Percentiles rank a stretch among this genome's conserved stretches.
phyloP scores from a whole-genome alignment of 2,329 filamentous ascomycete genomes.

The Beauveria australis region DNA sequence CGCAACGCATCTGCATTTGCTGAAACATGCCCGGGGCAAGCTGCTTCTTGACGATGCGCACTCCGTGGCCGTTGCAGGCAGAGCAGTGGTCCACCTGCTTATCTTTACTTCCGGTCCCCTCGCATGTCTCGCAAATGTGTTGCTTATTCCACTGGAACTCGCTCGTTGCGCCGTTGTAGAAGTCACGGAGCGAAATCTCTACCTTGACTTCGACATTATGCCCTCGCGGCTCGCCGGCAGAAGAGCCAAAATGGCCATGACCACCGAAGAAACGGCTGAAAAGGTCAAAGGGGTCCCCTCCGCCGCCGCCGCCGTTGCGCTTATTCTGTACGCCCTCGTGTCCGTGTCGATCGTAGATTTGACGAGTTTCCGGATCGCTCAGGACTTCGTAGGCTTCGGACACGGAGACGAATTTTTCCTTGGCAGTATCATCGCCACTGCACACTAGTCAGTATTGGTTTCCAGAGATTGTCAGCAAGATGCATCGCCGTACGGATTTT shows the following conservation, averaged over 20 bases:
- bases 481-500: constrained; percentile 69
- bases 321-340: constrained; percentile 85
- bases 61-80: constrained; percentile 72
- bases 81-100: constrained; percentile 73
- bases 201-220: constrained; percentile 86
- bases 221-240: constrained; percentile 66
- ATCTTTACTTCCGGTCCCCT: constrained; percentile 77
- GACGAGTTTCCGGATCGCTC: constrained; percentile 67
- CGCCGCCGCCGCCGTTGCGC: constrained; percentile 59
- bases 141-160: constrained; percentile 92
- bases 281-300: constrained; percentile 83
- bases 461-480: constrained; percentile 1
- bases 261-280: constrained; percentile 97
- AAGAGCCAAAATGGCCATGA: constrained; percentile 70
- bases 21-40: constrained; percentile 97
- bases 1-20: constrained; percentile 88
- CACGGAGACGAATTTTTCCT: constrained; percentile 87
- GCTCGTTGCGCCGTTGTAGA: constrained; percentile 82
- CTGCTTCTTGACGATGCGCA: constrained; percentile 81
- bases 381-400: constrained; percentile 94
- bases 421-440: constrained; percentile 69
- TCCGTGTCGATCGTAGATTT: constrained; percentile 90
- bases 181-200: constrained; percentile 71
- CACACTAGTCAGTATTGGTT: not conserved
- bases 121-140: constrained; percentile 86